Base-by-base conservation (phyloP, 1,139 yeast species). In the Cylindricascospora bacillispora region DNA sequence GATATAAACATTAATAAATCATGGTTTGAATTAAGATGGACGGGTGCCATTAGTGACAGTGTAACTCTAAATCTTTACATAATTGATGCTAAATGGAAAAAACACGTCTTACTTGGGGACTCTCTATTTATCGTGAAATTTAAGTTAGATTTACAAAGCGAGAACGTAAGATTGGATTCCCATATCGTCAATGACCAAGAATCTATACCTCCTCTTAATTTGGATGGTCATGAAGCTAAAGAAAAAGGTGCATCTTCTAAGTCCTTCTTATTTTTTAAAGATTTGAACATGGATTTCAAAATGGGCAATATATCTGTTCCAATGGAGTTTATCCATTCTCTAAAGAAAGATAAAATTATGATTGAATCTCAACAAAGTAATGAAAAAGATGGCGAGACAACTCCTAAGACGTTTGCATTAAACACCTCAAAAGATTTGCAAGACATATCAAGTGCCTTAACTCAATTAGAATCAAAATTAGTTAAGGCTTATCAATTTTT, bases 241-340 rank as follows among this genome's bases (percentile, higher is more conserved):
- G 21, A 18, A 18, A 7, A 18, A 18, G 10, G 9, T 7, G 9
- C 21, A 10, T 7, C 10, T 10, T 7, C 9, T 18, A 10, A 18
- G 9, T 7, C 21, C 10, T 10, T 7, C 7, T 7, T 7, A 7
- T 18, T 18, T 18, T 14, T 13, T 6, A 22, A 26, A 12, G 22
- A 18, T 15, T 7, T 18, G 7, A 15, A n/a, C 16, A 2, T 18
- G 10, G 9, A 25, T 4, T 18, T 35, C 6, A 39, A 39, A 18
- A 16, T 36, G 12, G 41, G 40, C 7, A 33, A 29, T 14, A 13
- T 38, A 10, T 29, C 19, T 13, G n/a, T 39, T 9, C 40, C 41
- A n/a, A 26, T 31, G 29, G 21, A 22, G 15, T 21, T 23, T 12
- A 9, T 35, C n/a, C 26, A 27, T n/a, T 18, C 24, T 4, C 14